Evolutionary conservation across 352 stramenopile genomes (phyloP).

Genomic region (Globisporangium okanoganense): DNA sequence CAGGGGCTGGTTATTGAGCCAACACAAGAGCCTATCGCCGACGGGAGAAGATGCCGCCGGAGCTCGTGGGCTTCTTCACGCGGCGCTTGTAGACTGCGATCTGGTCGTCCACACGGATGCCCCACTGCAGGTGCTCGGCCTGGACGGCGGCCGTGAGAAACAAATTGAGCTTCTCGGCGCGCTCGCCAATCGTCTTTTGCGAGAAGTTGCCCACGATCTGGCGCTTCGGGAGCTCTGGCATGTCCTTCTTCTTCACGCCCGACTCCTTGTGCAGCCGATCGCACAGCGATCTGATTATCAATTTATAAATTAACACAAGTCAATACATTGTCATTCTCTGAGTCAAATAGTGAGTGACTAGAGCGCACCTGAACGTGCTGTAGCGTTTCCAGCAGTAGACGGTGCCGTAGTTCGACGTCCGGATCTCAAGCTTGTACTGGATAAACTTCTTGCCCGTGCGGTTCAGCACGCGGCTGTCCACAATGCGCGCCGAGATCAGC

Average conservation of each 20-base stretch:
- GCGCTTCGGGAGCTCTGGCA: constrained; percentile 78
- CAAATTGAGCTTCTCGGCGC: constrained; percentile 83
- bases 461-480: constrained; percentile 83
- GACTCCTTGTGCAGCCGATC: constrained; percentile 85
- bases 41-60: constrained; percentile 57
- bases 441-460: constrained; percentile 86
- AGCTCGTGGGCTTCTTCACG: constrained; percentile 46
- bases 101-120: constrained; percentile 84
- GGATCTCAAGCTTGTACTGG: constrained; percentile 88
- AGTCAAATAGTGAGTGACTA: not conserved
- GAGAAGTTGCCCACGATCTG: constrained; percentile 85
- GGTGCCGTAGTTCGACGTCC: constrained; percentile 85
- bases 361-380: constrained; percentile 71
- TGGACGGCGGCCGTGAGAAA: constrained; percentile 75
- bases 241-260: constrained; percentile 78
- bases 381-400: constrained; percentile 88
- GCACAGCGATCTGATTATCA: constrained; percentile 52
- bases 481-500: constrained; percentile 76
- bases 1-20: not conserved
- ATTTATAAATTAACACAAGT: not conserved
- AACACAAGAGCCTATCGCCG: constrained; percentile 43
- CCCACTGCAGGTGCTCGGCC: constrained; percentile 84
- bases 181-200: constrained; percentile 74
- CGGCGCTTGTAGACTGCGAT: constrained; percentile 88
- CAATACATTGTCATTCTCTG: not conserved